Evolutionary conservation across 2,329 filamentous ascomycete genomes (phyloP), one percentile per base, ranked within the genome.

Genomic region (Byssothecium circinans): DNA sequence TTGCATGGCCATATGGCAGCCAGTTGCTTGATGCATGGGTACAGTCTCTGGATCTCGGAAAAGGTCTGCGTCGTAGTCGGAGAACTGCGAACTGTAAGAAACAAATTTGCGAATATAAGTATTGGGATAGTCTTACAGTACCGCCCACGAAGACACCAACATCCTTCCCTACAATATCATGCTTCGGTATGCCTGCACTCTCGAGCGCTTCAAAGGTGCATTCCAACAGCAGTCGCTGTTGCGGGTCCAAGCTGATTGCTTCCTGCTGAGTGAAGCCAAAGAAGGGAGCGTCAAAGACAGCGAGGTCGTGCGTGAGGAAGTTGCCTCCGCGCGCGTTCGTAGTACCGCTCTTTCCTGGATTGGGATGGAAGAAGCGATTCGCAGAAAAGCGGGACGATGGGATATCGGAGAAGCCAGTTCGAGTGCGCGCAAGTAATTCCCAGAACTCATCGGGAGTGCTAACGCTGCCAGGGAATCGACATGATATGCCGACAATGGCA

Each of bases 151-250:
- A 68, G 17, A 62, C 59, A 7, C 58, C 61, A 5, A 62, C 52
- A 33, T 62, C 51, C 23, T 58, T 61, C 11, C 69, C 67, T 7
- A 65, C 47, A 1, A 63, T 50, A 2, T 58, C 45, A 14, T 67
- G 62, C 29, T 61, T 57, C 2, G 61, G 56, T 0, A 68, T 49
- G 8, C 68, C 70, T 12, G 61, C 70, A 45, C 60, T 70, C 38
- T 75, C 73, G 0, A 82, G 53, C 1, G 72, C 69, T 50, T 74
- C 66, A 19, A 69, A 71, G 0, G 62, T 58, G 11, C 60, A 59
- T 45, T 72, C 69, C 1, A 72, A 54, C 1, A 68, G 50, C 1
- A 65, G 48, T 0, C 68, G 59, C 32, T 72, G 68, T 25, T 70
- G 62, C 5, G 66, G 67, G 38, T 71, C 68, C 32, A 69, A 42